Evolutionary conservation across 495 filamentous ascomycete genomes (phyloP).

Genomic region (Penicillium cataractarum): DNA sequence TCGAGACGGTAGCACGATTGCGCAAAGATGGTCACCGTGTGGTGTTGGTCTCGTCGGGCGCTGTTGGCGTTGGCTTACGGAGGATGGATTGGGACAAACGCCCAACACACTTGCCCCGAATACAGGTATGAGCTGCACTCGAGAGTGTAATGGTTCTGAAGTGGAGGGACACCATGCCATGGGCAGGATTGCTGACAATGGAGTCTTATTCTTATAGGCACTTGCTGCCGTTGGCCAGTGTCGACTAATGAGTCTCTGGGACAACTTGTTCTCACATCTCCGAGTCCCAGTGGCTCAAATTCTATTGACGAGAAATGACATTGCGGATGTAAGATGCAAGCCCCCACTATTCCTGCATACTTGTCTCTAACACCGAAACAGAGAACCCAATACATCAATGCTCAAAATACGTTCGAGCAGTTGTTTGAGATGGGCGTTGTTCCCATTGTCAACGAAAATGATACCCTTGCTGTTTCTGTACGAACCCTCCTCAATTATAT

Average conservation of each 20-base stretch:
- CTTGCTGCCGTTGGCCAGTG: slow-evolving; percentile 96
- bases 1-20: slow-evolving; percentile 85
- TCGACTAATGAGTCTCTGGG: slow-evolving; percentile 93
- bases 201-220: slow-evolving; percentile 57
- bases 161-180: too few relatives aligned
- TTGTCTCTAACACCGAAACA: slow-evolving; percentile 36
- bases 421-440: slow-evolving; percentile 94
- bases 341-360: neutral
- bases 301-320: slow-evolving; percentile 93
- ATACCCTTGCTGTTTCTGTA: slow-evolving; percentile 89
- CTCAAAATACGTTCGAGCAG: slow-evolving; percentile 89
- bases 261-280: slow-evolving; percentile 84
- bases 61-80: slow-evolving; percentile 88
- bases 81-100: slow-evolving; percentile 88
- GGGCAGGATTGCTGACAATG: slow-evolving; percentile 9
- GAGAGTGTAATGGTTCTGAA: neutral
- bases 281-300: slow-evolving; percentile 92
- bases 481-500: neutral
- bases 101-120: slow-evolving; percentile 82
- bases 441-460: slow-evolving; percentile 98
- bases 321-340: slow-evolving; percentile 73
- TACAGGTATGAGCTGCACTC: slow-evolving; percentile 60
- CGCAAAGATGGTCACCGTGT: slow-evolving; percentile 91
- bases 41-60: slow-evolving; percentile 93
- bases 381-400: slow-evolving; percentile 94